A percentile compares a stretch with the other conserved stretches of the same genome.
Evolutionary conservation across 2,329 filamentous ascomycete genomes (phyloP).

Genomic region (Ceratocystis eucalypticola): DNA sequence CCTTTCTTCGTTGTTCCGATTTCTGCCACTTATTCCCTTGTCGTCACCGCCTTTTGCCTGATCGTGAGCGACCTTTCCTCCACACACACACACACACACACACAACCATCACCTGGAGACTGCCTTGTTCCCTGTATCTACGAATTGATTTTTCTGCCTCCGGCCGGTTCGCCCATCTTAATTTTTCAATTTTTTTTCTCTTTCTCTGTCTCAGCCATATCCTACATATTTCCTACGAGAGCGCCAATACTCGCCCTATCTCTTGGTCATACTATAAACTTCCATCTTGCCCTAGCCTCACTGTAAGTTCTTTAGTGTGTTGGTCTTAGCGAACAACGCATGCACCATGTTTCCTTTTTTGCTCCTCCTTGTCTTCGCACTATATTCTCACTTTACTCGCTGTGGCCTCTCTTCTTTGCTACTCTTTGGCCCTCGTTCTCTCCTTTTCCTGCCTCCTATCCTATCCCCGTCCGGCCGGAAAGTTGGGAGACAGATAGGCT

Average conservation of each 20-base stretch:
- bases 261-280: not conserved
- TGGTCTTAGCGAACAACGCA: not conserved
- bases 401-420: not conserved
- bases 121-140: not conserved
- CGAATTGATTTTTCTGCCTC: not conserved
- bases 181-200: not conserved
- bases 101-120: not conserved
- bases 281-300: not conserved
- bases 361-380: not conserved
- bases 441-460: not conserved
- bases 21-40: conserved; percentile 10
- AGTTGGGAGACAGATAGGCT: not conserved
- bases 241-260: too few relatives aligned
- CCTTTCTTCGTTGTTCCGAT: conserved; percentile 4
- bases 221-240: too few relatives aligned
- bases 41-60: conserved; percentile 16
- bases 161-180: not conserved
- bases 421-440: not conserved
- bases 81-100: not conserved
- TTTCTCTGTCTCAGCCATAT: too few relatives aligned
- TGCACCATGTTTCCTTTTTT: not conserved
- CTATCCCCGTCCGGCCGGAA: not conserved
- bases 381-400: not conserved
- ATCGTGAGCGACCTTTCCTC: not conserved
- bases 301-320: not conserved